Evolutionary conservation across 441 rosid species (phyloP).

Genomic region (Kokia cookei): DNA sequence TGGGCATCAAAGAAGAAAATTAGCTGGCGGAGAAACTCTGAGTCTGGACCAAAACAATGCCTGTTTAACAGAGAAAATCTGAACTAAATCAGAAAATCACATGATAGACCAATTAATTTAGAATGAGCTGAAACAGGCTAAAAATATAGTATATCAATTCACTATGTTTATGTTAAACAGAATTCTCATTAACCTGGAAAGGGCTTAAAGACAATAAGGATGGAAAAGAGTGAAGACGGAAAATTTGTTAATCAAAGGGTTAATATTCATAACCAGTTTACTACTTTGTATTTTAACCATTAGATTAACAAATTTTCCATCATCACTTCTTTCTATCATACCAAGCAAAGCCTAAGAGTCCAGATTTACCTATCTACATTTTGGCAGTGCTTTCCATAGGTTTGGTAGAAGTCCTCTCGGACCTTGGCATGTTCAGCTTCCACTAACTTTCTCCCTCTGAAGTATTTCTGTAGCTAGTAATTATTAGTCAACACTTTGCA

Average conservation of each 20-base stretch:
- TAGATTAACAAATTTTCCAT: too few relatives aligned
- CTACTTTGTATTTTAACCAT: too few relatives aligned
- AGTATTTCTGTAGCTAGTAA: constrained; percentile 78
- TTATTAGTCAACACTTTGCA: constrained; percentile 33
- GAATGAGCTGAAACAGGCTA: not conserved
- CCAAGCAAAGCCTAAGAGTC: too few relatives aligned
- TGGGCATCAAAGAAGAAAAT: constrained; percentile 72
- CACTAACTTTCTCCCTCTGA: constrained; percentile 79
- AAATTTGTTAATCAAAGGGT: too few relatives aligned
- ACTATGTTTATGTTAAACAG: not conserved
- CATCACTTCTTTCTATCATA: too few relatives aligned
- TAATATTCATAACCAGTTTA: too few relatives aligned
- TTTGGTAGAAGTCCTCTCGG: constrained; percentile 58
- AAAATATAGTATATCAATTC: not conserved
- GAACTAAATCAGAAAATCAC: too few relatives aligned
- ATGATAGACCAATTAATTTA: not conserved
- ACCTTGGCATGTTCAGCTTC: constrained; percentile 55
- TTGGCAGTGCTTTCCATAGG: constrained; percentile 58
- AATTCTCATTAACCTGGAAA: not conserved
- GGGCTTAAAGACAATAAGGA: not conserved
- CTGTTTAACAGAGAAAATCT: constrained; percentile 26
- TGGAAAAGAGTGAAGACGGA: too few relatives aligned
- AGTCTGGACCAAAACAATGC: constrained; percentile 81
- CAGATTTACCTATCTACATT: constrained; percentile 9
- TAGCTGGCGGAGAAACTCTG: constrained; percentile 70